Conservation (phyloP, 371 early-diverging fungal species). For the Mucor racemosus region DNA sequence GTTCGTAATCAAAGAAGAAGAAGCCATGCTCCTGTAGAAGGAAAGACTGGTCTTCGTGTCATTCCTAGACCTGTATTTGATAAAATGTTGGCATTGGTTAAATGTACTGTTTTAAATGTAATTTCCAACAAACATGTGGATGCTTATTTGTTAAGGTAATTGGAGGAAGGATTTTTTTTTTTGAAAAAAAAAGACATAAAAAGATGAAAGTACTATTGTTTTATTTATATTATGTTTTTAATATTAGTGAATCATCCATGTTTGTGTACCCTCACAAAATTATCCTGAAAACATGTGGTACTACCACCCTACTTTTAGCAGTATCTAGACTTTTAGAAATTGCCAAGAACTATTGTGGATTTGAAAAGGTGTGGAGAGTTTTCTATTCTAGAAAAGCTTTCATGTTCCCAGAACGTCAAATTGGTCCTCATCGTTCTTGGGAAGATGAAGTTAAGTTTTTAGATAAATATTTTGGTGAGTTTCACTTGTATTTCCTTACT, state of each 20-base stretch:
- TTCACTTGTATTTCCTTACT: not conserved
- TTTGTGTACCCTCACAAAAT: constrained; percentile 95
- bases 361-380: constrained; percentile 78
- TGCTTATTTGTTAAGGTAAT: constrained; percentile 87
- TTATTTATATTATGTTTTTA: constrained; percentile 17
- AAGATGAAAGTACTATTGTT: too few species aligned
- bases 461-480: constrained; percentile 69
- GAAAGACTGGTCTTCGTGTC: constrained; percentile 70
- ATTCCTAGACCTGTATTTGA: constrained; percentile 84
- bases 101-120: constrained; percentile 88
- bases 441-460: constrained; percentile 83
- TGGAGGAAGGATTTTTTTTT: not conserved
- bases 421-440: constrained; percentile 90
- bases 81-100: constrained; percentile 88
- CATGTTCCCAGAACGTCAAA: constrained; percentile 93
- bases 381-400: constrained; percentile 97
- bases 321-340: constrained; percentile 84
- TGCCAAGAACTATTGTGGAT: constrained; percentile 73
- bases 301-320: constrained; percentile 89
- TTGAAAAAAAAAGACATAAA: not conserved
- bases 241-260: constrained; percentile 88
- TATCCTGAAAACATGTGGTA: constrained; percentile 97
- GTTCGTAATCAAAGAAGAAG: constrained; percentile 1
- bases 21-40: constrained; percentile 19
- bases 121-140: constrained; percentile 80